A percentile compares a stretch with the other conserved stretches of the same genome.
These are phyloP conservation scores for Sanghuangporus sanghuang DNA, from an alignment of 1,284 basidiomycete species.

Conservation along the genomic window DNA sequence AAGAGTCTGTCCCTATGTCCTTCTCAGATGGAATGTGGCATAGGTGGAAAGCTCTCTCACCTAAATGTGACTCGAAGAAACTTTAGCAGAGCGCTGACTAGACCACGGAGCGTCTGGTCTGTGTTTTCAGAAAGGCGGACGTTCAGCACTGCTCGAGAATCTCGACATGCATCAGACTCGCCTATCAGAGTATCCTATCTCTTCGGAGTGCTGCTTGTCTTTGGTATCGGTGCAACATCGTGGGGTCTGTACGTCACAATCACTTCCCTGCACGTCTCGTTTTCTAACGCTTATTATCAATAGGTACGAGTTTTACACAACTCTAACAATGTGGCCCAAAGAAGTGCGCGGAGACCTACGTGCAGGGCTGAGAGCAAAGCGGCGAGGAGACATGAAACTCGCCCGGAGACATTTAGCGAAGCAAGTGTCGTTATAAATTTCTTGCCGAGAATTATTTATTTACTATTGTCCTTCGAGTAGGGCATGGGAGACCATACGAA, in stretches of 20 bases:
- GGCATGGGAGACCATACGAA: slow-evolving; percentile 54
- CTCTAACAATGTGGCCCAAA: slow-evolving; percentile 60
- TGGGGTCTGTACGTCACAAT: slow-evolving; percentile 51
- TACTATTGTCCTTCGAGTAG: slow-evolving; percentile 31
- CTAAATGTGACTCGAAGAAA: too few relatives aligned
- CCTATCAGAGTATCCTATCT: slow-evolving; percentile 35
- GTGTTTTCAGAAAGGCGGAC: background rate
- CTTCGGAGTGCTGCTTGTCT: slow-evolving; percentile 40
- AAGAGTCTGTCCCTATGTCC: too few relatives aligned
- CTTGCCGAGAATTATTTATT: background rate
- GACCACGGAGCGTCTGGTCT: too few relatives aligned
- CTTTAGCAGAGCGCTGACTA: too few relatives aligned
- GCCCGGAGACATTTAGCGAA: slow-evolving; percentile 50
- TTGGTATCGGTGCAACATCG: slow-evolving; percentile 44
- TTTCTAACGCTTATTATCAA: background rate
- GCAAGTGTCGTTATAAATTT: slow-evolving; percentile 29
- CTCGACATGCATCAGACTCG: slow-evolving; percentile 1
- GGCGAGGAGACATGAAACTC: slow-evolving; percentile 51
- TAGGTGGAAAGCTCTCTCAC: too few relatives aligned
- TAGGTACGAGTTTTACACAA: slow-evolving; percentile 60
- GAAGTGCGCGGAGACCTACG: slow-evolving; percentile 61
- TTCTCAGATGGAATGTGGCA: too few relatives aligned
- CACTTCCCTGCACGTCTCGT: background rate
- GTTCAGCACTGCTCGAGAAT: background rate
- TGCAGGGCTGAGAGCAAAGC: slow-evolving; percentile 57